Percentiles rank a stretch among this genome's conserved stretches.
Evolutionary conservation across 2,329 filamentous ascomycete species (phyloP).

Genomic region (Alternaria sp.): DNA sequence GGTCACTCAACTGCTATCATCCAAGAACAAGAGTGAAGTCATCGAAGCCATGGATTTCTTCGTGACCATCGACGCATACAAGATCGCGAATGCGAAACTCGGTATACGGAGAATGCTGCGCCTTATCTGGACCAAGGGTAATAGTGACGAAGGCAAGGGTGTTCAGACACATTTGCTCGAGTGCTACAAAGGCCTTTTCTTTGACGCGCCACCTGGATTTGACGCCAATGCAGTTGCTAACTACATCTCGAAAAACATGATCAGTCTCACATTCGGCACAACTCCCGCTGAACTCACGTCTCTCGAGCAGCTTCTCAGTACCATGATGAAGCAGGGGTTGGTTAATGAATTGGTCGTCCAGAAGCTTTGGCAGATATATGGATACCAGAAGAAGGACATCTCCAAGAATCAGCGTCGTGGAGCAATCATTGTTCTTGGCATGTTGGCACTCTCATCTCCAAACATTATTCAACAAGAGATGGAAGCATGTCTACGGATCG

Average conservation of each 20-base stretch:
- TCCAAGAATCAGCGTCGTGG: slow-evolving; percentile 89
- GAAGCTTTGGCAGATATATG: slow-evolving; percentile 98
- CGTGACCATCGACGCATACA: slow-evolving; percentile 93
- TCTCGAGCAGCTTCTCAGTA: slow-evolving; percentile 90
- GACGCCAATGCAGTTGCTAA: slow-evolving; percentile 89
- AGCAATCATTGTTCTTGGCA: slow-evolving; percentile 94
- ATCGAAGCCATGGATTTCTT: slow-evolving; percentile 99
- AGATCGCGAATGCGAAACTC: slow-evolving; percentile 88
- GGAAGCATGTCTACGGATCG: slow-evolving; percentile 90
- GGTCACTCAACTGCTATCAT: slow-evolving; percentile 87
- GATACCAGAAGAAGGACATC: slow-evolving; percentile 86
- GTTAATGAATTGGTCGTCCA: slow-evolving; percentile 85
- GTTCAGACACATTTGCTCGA: slow-evolving; percentile 97
- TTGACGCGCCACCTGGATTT: slow-evolving; percentile 90
- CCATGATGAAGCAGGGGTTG: slow-evolving; percentile 95
- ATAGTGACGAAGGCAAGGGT: slow-evolving; percentile 98
- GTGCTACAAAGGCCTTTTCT: slow-evolving; percentile 94
- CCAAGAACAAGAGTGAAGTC: slow-evolving; percentile 97
- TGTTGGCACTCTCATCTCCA: slow-evolving; percentile 91
- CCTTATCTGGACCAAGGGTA: slow-evolving; percentile 98
- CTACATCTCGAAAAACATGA: slow-evolving; percentile 98
- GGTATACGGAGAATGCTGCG: slow-evolving; percentile 96
- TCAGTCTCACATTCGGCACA: slow-evolving; percentile 94
- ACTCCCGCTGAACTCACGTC: slow-evolving; percentile 95
- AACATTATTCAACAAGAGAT: slow-evolving; percentile 95